Base-by-base conservation (phyloP, 257 asterid genomes). In the Salvia splendens region DNA sequence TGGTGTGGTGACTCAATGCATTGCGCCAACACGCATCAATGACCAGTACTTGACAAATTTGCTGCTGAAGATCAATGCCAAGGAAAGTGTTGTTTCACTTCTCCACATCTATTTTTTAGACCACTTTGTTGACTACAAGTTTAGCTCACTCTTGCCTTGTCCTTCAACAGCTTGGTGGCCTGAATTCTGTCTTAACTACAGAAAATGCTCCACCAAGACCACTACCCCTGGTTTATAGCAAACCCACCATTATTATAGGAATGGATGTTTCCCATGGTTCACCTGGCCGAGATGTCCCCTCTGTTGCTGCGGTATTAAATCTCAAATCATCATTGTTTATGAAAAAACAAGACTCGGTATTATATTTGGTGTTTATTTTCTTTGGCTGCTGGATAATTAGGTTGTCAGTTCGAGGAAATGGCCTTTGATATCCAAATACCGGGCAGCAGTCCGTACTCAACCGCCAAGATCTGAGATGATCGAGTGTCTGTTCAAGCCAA, bases 191-290 rank as follows among this genome's bases (percentile, higher is more conserved):
- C 16, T 64, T 89, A 56, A 36, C 70, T 2, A 53, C 72, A 36
- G 96, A 89, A 78, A 66, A 53, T 15, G 0, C 75, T 30, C 72
- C 42, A 5, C 64, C 80, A 0, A 72, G 73, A 4, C 89, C 89
- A 0, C 64, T 82, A 8, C 87, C 91, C 8, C 24, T 74, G 42
- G 76, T 85, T 49, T 85, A 83, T 6, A 33, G 47, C 55, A 78
- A 78, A 0, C 91, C 96, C 12, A 89, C 96, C 0, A 70, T 89
- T 7, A 85, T 89, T 0, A 35, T 85, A 8, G 96, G 96, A n/a
- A 89, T 89, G 96, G 96, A 89, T 50, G 96, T 89, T 10, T 89
- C 96, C 8, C 96, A 89, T 65, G 95, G 90, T 51, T 83, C 96
- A 14, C 87, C 96, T 30, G 89, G 95, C 46, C 89, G 83, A 28